A percentile compares a stretch with the other conserved stretches of the same genome.
phyloP scores from a whole-genome alignment of 2,329 filamentous ascomycete species.

The Penicillium sp. region DNA sequence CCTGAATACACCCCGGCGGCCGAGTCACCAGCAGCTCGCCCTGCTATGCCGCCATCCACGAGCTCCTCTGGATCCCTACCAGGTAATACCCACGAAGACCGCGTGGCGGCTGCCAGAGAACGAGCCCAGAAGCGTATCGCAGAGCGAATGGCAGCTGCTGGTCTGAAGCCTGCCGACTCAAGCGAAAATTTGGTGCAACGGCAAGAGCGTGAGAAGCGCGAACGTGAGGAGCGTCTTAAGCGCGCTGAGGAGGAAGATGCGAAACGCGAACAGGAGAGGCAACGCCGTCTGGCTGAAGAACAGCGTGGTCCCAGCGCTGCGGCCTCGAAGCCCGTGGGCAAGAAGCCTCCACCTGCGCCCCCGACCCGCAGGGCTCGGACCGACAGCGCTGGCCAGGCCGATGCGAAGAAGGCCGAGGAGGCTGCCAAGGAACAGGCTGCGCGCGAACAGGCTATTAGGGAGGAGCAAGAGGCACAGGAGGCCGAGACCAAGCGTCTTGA shows the following conservation, averaged over 20 bases:
- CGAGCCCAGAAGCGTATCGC: constrained; percentile 97
- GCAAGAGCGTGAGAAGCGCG: constrained; percentile 80
- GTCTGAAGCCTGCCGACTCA: constrained; percentile 77
- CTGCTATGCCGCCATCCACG: constrained; percentile 48
- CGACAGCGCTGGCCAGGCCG: constrained; percentile 55
- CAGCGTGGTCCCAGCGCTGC: constrained; percentile 45
- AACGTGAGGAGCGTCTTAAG: constrained; percentile 79
- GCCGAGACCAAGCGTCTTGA: constrained; percentile 72
- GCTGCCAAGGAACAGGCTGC: constrained; percentile 61
- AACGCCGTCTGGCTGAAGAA: constrained; percentile 77
- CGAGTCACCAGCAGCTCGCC: constrained; percentile 29
- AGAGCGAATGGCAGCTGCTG: constrained; percentile 87
- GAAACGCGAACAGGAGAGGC: constrained; percentile 80
- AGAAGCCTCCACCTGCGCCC: constrained; percentile 66
- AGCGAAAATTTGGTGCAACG: constrained; percentile 80
- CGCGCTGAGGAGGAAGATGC: constrained; percentile 94
- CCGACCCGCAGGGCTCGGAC: constrained; percentile 68
- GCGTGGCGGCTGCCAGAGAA: constrained; percentile 93
- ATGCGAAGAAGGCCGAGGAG: constrained; percentile 57
- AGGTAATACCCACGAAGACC: constrained; percentile 87
- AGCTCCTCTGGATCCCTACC: constrained; percentile 69
- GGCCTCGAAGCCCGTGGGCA: constrained; percentile 54
- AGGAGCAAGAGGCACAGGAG: constrained; percentile 73
- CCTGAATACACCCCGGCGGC: constrained; percentile 45
- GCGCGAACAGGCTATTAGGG: constrained; percentile 52